These are phyloP conservation scores for Volvariella volvacea DNA, from an alignment of 1,284 basidiomycete genomes.

Conservation along the genomic window DNA sequence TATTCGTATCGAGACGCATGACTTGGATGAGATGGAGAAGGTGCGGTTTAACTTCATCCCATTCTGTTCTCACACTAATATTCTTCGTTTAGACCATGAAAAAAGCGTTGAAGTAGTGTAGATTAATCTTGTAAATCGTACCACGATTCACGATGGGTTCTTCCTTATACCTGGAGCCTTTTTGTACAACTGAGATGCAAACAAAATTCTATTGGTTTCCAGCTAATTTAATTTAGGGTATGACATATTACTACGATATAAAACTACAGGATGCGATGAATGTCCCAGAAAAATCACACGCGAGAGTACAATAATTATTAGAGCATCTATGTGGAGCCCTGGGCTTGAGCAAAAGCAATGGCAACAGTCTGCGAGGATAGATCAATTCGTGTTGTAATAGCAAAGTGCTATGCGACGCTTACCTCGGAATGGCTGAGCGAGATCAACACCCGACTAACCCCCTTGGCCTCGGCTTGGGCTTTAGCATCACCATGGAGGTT, in stretches of 20 bases:
- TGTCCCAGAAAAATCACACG: neutral
- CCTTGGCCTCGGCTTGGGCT: slow-evolving; percentile 66
- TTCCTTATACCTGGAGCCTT: too few species aligned
- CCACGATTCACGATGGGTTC: too few species aligned
- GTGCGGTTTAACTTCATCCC: slow-evolving; percentile 31
- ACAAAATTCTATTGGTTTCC: too few species aligned
- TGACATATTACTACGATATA: neutral
- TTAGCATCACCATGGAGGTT: slow-evolving; percentile 80
- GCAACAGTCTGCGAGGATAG: slow-evolving; percentile 54
- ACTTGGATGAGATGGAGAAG: slow-evolving; percentile 88
- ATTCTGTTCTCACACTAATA: slow-evolving; percentile 5
- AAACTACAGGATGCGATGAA: neutral
- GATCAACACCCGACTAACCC: slow-evolving; percentile 71
- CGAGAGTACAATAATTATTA: neutral
- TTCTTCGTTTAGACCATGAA: slow-evolving; percentile 59
- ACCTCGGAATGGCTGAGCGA: slow-evolving; percentile 92
- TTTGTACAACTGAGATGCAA: too few species aligned
- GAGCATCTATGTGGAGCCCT: slow-evolving; percentile 18
- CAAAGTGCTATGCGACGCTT: slow-evolving; percentile 16
- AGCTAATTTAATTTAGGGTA: too few species aligned
- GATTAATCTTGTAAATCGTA: too few species aligned
- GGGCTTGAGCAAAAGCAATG: slow-evolving; percentile 76
- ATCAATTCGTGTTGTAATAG: slow-evolving; percentile 2
- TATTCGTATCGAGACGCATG: slow-evolving; percentile 74
- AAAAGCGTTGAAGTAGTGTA: slow-evolving; percentile 64